Evolutionary conservation across 2,329 filamentous ascomycete species (phyloP).

Genomic region (Alternaria atra): DNA sequence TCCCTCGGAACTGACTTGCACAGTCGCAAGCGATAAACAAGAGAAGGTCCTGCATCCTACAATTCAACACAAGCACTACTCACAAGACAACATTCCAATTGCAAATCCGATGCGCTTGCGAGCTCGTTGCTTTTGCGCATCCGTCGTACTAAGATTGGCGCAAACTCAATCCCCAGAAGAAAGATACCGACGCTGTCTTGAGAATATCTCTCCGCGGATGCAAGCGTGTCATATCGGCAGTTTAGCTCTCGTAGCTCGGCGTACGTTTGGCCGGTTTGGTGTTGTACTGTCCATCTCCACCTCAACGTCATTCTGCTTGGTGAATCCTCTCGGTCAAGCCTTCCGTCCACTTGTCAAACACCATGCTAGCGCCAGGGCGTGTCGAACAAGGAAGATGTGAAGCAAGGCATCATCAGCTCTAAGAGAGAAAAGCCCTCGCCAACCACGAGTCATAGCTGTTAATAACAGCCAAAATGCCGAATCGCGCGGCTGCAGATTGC

Average conservation of each 20-base stretch:
- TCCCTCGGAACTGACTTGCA: not conserved
- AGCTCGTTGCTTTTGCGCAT: not conserved
- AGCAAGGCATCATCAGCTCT: not conserved
- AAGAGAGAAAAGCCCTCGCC: not conserved
- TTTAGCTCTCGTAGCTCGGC: not conserved
- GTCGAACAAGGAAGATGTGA: not conserved
- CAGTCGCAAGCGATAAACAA: not conserved
- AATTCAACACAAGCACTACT: not conserved
- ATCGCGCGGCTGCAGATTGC: not conserved
- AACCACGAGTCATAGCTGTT: not conserved
- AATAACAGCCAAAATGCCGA: not conserved
- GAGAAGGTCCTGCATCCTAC: not conserved
- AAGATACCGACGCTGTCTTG: not conserved
- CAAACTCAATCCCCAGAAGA: not conserved
- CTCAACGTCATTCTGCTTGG: not conserved
- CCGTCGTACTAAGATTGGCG: not conserved
- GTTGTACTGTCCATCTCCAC: not conserved
- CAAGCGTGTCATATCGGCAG: not conserved
- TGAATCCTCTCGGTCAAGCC: not conserved
- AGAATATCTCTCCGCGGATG: not conserved
- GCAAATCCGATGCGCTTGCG: not conserved
- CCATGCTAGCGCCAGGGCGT: not conserved
- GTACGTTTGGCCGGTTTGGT: not conserved
- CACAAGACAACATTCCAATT: not conserved
- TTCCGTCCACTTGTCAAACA: not conserved